These are phyloP conservation scores for Coccomyxa sp. DNA, from an alignment of 139 green algal species.

Conservation along the genomic window DNA sequence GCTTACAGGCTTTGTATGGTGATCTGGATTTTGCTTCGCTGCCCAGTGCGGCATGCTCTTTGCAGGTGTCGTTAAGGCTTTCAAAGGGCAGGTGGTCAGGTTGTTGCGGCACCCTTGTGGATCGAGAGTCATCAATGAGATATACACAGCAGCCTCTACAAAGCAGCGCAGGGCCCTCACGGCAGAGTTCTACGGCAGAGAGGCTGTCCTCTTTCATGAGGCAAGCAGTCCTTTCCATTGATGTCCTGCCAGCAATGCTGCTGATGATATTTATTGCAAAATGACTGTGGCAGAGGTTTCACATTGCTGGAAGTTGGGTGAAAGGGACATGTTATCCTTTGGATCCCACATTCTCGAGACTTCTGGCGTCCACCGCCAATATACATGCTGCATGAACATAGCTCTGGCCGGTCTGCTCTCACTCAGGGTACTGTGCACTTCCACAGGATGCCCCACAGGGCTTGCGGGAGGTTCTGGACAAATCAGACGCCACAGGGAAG, in stretches of 20 bases:
- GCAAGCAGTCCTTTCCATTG: too few species aligned
- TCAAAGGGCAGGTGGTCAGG: constrained; percentile 63
- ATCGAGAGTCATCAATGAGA: constrained; percentile 73
- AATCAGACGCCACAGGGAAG: constrained; percentile 38
- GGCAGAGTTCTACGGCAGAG: constrained; percentile 74
- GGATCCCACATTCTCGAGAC: too few species aligned
- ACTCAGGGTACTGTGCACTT: too few species aligned
- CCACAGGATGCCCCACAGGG: constrained; percentile 25
- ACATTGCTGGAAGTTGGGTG: too few species aligned
- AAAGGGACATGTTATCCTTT: too few species aligned
- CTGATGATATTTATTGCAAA: too few species aligned
- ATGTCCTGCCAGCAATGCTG: too few species aligned
- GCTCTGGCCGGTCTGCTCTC: too few species aligned
- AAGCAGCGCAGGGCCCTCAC: constrained; percentile 61
- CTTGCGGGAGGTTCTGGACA: constrained; percentile 51
- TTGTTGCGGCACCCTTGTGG: constrained; percentile 82
- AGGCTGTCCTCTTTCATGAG: constrained; percentile 69
- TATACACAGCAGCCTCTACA: constrained; percentile 55
- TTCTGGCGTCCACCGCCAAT: too few species aligned
- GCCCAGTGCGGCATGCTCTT: neutral
- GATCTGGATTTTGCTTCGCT: neutral
- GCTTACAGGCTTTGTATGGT: neutral
- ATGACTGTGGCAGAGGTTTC: too few species aligned
- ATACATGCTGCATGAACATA: too few species aligned
- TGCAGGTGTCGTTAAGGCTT: constrained; percentile 58